Evolutionary conservation across 345 rosid genomes (phyloP).

Genomic region (Noccaea caerulescens): DNA sequence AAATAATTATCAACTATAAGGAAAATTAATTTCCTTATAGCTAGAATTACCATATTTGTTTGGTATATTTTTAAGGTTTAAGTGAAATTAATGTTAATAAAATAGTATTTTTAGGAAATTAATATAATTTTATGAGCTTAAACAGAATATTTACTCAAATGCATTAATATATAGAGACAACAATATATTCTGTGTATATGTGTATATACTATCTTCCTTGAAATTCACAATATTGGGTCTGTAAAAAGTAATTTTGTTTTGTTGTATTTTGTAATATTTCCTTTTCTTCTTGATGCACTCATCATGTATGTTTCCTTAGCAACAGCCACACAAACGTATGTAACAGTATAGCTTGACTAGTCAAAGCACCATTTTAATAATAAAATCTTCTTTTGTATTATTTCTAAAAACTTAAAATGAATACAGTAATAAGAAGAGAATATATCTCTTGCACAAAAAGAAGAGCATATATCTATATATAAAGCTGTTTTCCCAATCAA

Average conservation of each 20-base stretch:
- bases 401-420: neutral
- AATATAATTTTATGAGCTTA: neutral
- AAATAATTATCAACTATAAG: neutral
- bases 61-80: neutral
- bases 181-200: neutral
- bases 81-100: neutral
- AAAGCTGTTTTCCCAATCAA: conserved; percentile 24
- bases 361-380: conserved; percentile 28
- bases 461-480: neutral
- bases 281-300: conserved; percentile 33
- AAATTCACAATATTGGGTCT: conserved; percentile 7
- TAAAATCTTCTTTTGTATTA: conserved; percentile 5
- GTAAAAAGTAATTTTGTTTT: conserved; percentile 1
- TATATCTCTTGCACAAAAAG: no score
- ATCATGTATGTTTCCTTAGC: conserved; percentile 36
- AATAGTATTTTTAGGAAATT: neutral
- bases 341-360: conserved; percentile 36
- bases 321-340: conserved; percentile 27
- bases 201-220: conserved; percentile 29
- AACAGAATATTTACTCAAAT: neutral
- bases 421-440: neutral
- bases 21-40: conserved; percentile 11
- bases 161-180: neutral
- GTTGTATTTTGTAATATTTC: neutral
- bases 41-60: conserved; percentile 6